A percentile compares a stretch with the other conserved stretches of the same genome.
Conservation (phyloP, 257 asterid genomes). For the Capsicum chinense region DNA sequence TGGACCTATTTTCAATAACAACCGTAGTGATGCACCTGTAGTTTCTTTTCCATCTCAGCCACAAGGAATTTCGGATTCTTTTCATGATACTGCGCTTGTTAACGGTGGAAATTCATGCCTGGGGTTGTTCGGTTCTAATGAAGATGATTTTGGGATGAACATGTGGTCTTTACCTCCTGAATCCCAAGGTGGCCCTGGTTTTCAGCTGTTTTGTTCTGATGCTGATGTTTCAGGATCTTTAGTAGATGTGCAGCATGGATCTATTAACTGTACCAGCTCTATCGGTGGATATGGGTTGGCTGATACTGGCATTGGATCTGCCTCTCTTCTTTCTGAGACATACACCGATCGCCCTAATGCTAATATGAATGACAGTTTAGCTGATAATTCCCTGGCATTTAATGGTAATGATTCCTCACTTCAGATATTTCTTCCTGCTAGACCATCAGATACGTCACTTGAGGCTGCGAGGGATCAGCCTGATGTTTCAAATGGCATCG, state of each 20-base stretch:
- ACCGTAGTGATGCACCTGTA: slow-evolving; percentile 48
- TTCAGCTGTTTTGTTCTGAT: slow-evolving; percentile 85
- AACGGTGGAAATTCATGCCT: slow-evolving; percentile 57
- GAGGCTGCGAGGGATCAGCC: slow-evolving; percentile 63
- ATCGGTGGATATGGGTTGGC: slow-evolving; percentile 55
- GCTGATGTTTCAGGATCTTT: slow-evolving; percentile 68
- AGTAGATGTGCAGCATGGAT: slow-evolving; percentile 60
- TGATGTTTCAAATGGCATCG: slow-evolving; percentile 68
- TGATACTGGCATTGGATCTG: slow-evolving; percentile 55
- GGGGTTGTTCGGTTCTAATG: slow-evolving; percentile 55
- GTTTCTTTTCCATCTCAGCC: slow-evolving; percentile 51
- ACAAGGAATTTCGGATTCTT: slow-evolving; percentile 65
- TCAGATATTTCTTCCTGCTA: slow-evolving; percentile 90
- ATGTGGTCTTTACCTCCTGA: slow-evolving; percentile 80
- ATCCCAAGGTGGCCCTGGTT: slow-evolving; percentile 75
- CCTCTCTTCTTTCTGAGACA: slow-evolving; percentile 57
- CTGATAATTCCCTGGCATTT: slow-evolving; percentile 72
- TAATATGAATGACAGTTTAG: slow-evolving; percentile 59
- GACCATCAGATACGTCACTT: slow-evolving; percentile 64
- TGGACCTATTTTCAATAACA: slow-evolving; percentile 44
- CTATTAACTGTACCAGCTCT: slow-evolving; percentile 61
- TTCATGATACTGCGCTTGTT: slow-evolving; percentile 52
- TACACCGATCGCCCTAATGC: slow-evolving; percentile 44
- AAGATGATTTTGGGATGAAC: slow-evolving; percentile 70
- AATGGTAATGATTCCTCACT: slow-evolving; percentile 82